phyloP scores from a whole-genome alignment of 768 basidiomycete species.

The Lactarius sp. region DNA sequence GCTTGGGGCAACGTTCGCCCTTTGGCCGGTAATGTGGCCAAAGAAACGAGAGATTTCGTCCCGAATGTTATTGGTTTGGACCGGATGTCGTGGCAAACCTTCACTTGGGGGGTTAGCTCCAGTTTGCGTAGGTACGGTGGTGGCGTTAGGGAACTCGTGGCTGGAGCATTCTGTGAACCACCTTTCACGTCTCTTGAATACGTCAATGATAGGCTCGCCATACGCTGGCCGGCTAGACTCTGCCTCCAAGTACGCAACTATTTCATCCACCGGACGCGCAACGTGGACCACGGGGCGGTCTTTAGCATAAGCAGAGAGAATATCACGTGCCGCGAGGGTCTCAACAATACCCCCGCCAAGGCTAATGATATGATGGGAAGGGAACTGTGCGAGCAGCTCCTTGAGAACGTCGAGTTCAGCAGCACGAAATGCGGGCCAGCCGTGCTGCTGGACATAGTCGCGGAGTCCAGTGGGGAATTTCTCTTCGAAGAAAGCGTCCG shows the following conservation, averaged over 20 bases:
- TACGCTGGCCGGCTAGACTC: constrained; percentile 84
- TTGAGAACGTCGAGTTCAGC: constrained; percentile 69
- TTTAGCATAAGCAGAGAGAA: constrained; percentile 61
- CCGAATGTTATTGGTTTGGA: constrained; percentile 37
- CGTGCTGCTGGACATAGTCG: constrained; percentile 73
- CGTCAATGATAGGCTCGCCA: constrained; percentile 79
- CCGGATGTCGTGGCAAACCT: constrained; percentile 11
- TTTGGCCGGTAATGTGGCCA: constrained; percentile 71
- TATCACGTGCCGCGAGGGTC: constrained; percentile 63
- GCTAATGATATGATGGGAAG: constrained; percentile 69
- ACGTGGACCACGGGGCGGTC: constrained; percentile 81
- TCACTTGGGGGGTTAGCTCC: constrained; percentile 14
- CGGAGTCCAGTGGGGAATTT: constrained; percentile 58
- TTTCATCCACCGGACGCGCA: constrained; percentile 71
- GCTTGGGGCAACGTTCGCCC: constrained; percentile 59
- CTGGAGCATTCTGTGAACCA: constrained; percentile 83
- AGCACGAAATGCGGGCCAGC: constrained; percentile 86
- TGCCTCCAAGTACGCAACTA: constrained; percentile 71
- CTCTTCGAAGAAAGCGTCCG: constrained; percentile 71
- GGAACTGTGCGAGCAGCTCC: constrained; percentile 55
- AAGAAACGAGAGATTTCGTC: constrained; percentile 83
- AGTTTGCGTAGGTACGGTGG: constrained; percentile 33
- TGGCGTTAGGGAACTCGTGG: constrained; percentile 79
- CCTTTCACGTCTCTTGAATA: constrained; percentile 75
- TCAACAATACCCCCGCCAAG: constrained; percentile 96